These are phyloP conservation scores for Sinapis alba DNA, from an alignment of 441 rosid species.

Conservation along the genomic window DNA sequence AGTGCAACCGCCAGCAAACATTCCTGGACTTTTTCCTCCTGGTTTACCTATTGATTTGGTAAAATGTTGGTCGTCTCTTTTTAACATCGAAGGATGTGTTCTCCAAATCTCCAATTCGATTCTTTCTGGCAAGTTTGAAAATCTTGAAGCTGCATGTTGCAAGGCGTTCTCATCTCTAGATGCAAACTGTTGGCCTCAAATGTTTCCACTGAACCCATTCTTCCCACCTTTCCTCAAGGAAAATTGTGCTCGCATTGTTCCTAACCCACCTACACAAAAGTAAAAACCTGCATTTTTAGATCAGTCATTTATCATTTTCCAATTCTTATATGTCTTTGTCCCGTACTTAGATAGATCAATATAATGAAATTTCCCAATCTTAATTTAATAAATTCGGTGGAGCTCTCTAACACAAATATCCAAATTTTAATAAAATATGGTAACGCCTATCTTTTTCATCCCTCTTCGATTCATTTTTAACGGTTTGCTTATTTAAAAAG, in stretches of 20 bases:
- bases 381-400: not conserved
- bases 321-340: not conserved
- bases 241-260: not conserved
- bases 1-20: not conserved
- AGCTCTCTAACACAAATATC: not conserved
- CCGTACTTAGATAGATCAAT: not conserved
- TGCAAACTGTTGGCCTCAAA: slow-evolving; percentile 4
- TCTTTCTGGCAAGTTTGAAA: not conserved
- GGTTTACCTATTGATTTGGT: not conserved
- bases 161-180: not conserved
- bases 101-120: not conserved
- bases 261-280: not conserved
- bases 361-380: not conserved
- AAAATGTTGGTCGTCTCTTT: slow-evolving; percentile 2
- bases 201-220: not conserved
- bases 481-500: not conserved
- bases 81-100: not conserved
- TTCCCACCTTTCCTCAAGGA: slow-evolving; percentile 3
- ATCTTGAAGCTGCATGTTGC: not conserved
- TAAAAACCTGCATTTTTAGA: not conserved
- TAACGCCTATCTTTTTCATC: not conserved
- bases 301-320: not conserved
- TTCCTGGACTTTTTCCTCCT: not conserved
- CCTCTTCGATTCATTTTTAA: not conserved
- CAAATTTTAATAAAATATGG: not conserved